Evolutionary conservation across 768 basidiomycete species (phyloP), one percentile per base, ranked within the genome.

Genomic region (Clitopilus hobsonii): DNA sequence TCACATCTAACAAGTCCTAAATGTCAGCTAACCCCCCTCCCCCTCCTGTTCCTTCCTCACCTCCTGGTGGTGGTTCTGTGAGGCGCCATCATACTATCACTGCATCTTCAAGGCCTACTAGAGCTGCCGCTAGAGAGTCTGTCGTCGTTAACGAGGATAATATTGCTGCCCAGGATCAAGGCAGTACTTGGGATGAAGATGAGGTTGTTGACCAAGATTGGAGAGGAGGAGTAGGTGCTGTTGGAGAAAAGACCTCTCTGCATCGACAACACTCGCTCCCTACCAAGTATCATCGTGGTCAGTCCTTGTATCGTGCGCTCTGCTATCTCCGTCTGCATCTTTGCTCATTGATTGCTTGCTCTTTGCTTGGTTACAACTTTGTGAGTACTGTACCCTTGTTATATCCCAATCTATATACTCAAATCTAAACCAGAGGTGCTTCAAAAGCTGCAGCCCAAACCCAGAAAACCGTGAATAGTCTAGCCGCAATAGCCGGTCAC

Each of bases 81-180:
- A 77, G 90, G 61, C 82, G 90, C 27, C 88, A 91, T 67, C 90
- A 92, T 64, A 92, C 90, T 49, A 91, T 92, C 69, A 82, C 90
- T 26, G 82, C 88, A 10, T 77, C 88, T 22, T 88, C 88, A 51
- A 81, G 90, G 61, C 72, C 81, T 1, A 78, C 83, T 29, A 74
- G 89, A 49, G 73, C 81, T 16, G 75, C 70, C 47, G 78, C 82
- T n/a, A 84, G 82, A 65, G 79, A 85, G 25, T 68, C 80, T 29
- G 85, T 88, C 57, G 41, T 18, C 41, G 41, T 45, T 23, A 23
- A 20, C 22, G 22, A 45, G 10, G 41, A 45, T 5, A 83, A 82
- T 47, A 89, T 90, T 63, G 88, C 90, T 66, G 69, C 75, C 8
- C 78, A 83, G 23, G 76, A 75, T 54, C 71, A 74, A 63, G 76